Evolutionary conservation across 257 asterid genomes (phyloP), one percentile per base, ranked within the genome.

Genomic region (Nicotiana tabacum): DNA sequence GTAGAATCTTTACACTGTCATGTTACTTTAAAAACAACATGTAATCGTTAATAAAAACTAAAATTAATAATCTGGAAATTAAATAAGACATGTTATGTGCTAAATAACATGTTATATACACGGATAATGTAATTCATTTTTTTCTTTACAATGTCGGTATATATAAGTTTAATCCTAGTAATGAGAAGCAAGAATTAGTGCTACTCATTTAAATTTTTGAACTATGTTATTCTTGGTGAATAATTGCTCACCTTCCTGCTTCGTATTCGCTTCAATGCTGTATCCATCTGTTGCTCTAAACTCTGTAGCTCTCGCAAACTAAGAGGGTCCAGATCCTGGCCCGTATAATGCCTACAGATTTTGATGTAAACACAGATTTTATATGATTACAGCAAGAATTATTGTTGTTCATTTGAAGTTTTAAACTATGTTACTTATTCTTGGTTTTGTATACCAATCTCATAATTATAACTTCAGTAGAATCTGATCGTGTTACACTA

Each of bases 291-390:
- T 85, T 88, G 97, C 85, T 94, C 94, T 90, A 93, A 72, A 85
- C 90, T 92, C 83, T 91, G 98, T 77, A 94, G 97, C 90, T 94
- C 97, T 83, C 94, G 89, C 84, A 92, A 37, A 88, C 90, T 86
- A 11, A 94, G 92, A 30, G 93, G 88, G 74, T 91, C 94, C 85
- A 92, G 82, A 79, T 90, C 96, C 76, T 94, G 92, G 70, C 98
- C 98, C 17, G 66, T 87, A 66, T 88, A 93, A 82, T 91, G 90
- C 91, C 98, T 94, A 46, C 58, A 82, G 2, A 48, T 64, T 2
- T 81, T 15, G 1, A 48, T 48, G 70, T 11, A 9, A 51, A 27
- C 15, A 2, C 37, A 32, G 18, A 58, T 58, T 17, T 56, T 56
- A 56, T 77, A 43, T 43, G 2, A 9, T 3, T 0, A 9, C 51